Percentiles rank a stretch among this genome's conserved stretches.
These are phyloP conservation scores for Barnettozyma botsteinii DNA, from an alignment of 805 yeast species.

Conservation along the genomic window DNA sequence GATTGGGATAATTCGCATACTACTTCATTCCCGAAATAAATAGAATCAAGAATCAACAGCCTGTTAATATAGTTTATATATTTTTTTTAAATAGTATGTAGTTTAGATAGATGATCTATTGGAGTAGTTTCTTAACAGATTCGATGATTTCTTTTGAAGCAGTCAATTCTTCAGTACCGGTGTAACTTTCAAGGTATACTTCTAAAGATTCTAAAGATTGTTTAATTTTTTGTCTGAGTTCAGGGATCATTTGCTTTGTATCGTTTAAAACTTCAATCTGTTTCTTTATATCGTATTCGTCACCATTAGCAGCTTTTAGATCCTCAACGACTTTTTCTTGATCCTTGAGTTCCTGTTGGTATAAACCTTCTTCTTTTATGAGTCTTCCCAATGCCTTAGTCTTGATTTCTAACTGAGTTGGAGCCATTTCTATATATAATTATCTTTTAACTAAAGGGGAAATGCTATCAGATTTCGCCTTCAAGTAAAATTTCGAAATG, in stretches of 20 bases:
- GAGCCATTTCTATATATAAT: constrained; percentile 45
- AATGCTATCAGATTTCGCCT: neutral
- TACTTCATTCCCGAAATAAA: constrained; percentile 16
- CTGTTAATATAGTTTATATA: too few relatives aligned
- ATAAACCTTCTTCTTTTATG: constrained; percentile 58
- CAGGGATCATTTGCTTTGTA: constrained; percentile 47
- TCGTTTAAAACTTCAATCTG: constrained; percentile 48
- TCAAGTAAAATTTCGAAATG: neutral
- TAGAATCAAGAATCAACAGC: too few relatives aligned
- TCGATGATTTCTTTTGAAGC: constrained; percentile 24
- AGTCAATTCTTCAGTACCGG: constrained; percentile 30
- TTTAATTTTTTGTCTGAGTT: constrained; percentile 36
- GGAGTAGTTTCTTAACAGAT: constrained; percentile 24
- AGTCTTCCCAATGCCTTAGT: constrained; percentile 63
- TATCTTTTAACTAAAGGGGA: neutral
- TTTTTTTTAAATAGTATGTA: neutral
- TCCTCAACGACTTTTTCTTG: constrained; percentile 44
- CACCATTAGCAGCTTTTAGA: constrained; percentile 43
- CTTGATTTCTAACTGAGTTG: constrained; percentile 66
- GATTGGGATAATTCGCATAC: constrained; percentile 50
- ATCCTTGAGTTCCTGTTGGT: constrained; percentile 52
- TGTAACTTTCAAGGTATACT: constrained; percentile 32
- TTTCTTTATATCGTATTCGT: constrained; percentile 60
- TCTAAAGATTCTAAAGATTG: constrained; percentile 35
- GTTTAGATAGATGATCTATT: neutral